Evolutionary conservation across 2,329 filamentous ascomycete species (phyloP).

Genomic region (Cryphonectria carpinicola): DNA sequence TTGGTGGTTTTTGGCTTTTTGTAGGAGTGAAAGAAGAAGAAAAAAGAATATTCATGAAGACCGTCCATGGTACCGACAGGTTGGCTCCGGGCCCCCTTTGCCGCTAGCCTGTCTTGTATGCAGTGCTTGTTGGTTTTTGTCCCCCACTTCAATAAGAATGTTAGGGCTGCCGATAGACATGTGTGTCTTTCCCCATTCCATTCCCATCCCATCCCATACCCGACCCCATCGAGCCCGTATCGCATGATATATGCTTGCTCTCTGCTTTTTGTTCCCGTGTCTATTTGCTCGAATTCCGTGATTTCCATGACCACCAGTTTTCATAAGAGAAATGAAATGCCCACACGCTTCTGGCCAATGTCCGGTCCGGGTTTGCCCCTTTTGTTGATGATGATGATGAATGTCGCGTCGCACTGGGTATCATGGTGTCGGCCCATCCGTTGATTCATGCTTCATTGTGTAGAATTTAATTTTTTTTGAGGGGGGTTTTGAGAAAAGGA

Average conservation of each 20-base stretch:
- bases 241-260: background rate
- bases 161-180: background rate
- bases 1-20: background rate
- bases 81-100: conserved; percentile 13
- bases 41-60: background rate
- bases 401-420: conserved; percentile 9
- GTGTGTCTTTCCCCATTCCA: background rate
- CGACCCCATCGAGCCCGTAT: background rate
- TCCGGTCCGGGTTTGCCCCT: background rate
- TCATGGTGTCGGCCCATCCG: conserved; percentile 4
- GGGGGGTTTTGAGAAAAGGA: background rate
- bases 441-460: background rate
- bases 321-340: background rate
- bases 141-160: background rate
- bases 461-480: too few relatives aligned
- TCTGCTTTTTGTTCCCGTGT: background rate
- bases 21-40: background rate
- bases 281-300: background rate
- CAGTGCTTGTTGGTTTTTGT: background rate
- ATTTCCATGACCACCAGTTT: background rate
- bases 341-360: background rate
- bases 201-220: background rate
- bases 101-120: background rate
- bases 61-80: conserved; percentile 12
- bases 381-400: background rate